Conservation (phyloP, 2,329 filamentous ascomycete genomes). For the Cercospora sp. region DNA sequence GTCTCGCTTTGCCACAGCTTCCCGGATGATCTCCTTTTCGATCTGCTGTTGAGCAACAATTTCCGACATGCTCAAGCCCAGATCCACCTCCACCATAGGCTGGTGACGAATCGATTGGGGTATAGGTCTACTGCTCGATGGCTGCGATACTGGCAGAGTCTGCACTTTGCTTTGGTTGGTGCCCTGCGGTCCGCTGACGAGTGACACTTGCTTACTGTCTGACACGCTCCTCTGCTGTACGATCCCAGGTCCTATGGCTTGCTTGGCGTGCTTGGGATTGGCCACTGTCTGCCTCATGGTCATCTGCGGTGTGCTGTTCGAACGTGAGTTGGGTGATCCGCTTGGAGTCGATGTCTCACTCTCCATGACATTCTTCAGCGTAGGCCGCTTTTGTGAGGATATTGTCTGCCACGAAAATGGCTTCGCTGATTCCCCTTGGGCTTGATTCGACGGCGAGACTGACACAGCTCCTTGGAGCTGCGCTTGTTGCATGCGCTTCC, state of each 20-base stretch:
- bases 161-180: not conserved
- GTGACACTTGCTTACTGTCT: slow-evolving; percentile 23
- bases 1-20: slow-evolving; percentile 83
- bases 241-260: not conserved
- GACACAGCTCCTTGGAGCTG: slow-evolving; percentile 43
- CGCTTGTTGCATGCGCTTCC: slow-evolving; percentile 77
- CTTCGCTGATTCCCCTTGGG: slow-evolving; percentile 11
- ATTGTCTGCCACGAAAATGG: slow-evolving; percentile 64
- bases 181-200: not conserved
- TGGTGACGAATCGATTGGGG: slow-evolving; percentile 53
- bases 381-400: slow-evolving; percentile 51
- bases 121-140: slow-evolving; percentile 40
- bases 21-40: slow-evolving; percentile 78
- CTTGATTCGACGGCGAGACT: slow-evolving; percentile 27
- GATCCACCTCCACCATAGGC: slow-evolving; percentile 61
- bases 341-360: slow-evolving; percentile 37
- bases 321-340: slow-evolving; percentile 29
- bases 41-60: slow-evolving; percentile 85
- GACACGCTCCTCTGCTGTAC: slow-evolving; percentile 18
- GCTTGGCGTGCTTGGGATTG: slow-evolving; percentile 40
- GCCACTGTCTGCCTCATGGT: slow-evolving; percentile 63
- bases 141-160: slow-evolving; percentile 21
- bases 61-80: slow-evolving; percentile 77
- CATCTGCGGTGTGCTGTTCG: slow-evolving; percentile 51
- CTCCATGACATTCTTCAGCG: slow-evolving; percentile 53